Conservation (phyloP, 768 basidiomycete genomes). For the Tulasnella sp. region DNA sequence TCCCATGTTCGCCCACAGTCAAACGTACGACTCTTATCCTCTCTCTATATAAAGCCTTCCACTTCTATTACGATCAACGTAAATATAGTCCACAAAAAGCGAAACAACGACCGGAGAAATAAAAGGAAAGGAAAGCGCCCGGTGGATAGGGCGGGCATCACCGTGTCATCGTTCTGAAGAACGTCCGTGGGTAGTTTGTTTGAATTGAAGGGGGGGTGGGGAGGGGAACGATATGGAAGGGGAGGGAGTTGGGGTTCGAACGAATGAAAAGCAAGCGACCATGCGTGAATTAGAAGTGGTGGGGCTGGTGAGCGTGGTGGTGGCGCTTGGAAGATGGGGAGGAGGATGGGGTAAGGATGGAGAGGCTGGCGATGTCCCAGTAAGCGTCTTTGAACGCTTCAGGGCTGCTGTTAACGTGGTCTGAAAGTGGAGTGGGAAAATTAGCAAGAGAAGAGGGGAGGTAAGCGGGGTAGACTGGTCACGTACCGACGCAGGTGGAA, state of each 20-base stretch:
- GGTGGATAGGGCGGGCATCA: no score
- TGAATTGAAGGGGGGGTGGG: no score
- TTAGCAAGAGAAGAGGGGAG: background rate
- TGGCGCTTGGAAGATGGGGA: background rate
- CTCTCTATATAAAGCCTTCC: no score
- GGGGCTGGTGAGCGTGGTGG: background rate
- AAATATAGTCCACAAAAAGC: background rate
- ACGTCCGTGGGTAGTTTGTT: no score
- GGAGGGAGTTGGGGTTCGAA: no score
- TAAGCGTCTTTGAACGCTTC: conserved; percentile 18
- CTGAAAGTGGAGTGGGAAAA: background rate
- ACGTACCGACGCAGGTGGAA: conserved; percentile 16
- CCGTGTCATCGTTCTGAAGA: no score
- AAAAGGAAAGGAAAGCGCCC: no score
- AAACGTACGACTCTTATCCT: background rate
- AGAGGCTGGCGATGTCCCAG: conserved; percentile 18
- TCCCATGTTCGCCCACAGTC: no score
- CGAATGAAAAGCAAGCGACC: background rate
- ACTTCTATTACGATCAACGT: background rate
- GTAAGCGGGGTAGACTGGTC: no score
- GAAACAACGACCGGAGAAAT: background rate
- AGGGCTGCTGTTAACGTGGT: conserved; percentile 20
- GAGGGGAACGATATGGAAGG: no score
- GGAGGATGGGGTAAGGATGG: background rate
- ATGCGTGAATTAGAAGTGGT: background rate